These are phyloP conservation scores for Picea glauca DNA, from an alignment of 75 land plant species.

Conservation along the genomic window DNA sequence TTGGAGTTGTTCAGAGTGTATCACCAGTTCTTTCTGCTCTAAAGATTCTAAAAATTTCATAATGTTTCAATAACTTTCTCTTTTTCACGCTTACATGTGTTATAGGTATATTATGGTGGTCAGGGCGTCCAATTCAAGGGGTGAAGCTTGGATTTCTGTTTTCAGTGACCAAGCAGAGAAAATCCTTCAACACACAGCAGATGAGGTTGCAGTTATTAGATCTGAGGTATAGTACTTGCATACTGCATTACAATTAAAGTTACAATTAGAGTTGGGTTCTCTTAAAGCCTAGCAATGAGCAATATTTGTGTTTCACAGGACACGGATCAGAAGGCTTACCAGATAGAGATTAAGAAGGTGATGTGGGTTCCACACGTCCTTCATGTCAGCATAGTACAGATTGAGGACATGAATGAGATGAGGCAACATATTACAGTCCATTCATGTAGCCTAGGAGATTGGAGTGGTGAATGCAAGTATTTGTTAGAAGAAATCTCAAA, in stretches of 20 bases:
- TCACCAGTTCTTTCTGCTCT: too few relatives aligned
- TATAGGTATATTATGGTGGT: constrained; percentile 80
- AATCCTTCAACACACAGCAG: constrained; percentile 74
- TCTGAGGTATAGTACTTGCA: constrained; percentile 44
- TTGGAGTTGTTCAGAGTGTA: too few relatives aligned
- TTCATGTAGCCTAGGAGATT: constrained; percentile 52
- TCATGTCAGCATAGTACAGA: too few relatives aligned
- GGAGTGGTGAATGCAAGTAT: constrained; percentile 69
- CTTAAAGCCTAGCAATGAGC: too few relatives aligned
- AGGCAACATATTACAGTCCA: constrained; percentile 84
- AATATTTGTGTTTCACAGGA: constrained; percentile 25
- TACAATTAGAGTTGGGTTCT: too few relatives aligned
- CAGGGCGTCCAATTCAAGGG: constrained; percentile 67
- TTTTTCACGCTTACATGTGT: too few relatives aligned
- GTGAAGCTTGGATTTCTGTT: constrained; percentile 82
- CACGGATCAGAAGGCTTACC: constrained; percentile 52
- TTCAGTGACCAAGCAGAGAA: constrained; percentile 96
- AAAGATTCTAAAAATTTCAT: too few relatives aligned
- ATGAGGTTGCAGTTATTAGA: constrained; percentile 74
- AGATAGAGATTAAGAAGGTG: constrained; percentile 64
- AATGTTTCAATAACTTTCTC: too few relatives aligned
- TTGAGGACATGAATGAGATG: constrained; percentile 86
- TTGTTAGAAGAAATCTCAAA: constrained; percentile 71
- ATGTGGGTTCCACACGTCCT: too few relatives aligned
- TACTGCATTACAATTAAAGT: too few relatives aligned